Base-by-base conservation (phyloP, 495 filamentous ascomycete genomes). In the Talaromyces nanjingensis region DNA sequence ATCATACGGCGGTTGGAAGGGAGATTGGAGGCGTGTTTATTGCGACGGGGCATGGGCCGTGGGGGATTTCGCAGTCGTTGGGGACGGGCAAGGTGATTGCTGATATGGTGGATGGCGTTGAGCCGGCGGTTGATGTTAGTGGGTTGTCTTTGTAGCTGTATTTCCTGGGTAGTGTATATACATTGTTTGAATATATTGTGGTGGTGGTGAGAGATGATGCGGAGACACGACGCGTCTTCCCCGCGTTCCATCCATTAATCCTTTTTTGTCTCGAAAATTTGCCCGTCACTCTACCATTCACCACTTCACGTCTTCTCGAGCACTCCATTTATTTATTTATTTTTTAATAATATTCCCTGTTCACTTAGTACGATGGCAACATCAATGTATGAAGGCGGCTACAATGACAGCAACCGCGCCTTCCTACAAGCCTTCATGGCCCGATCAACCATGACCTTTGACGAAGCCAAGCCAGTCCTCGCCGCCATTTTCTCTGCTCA, bases 351-450 rank as follows among this genome's bases (percentile, higher is more conserved):
- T 25, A 56, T 7, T 56, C 6, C 1, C 9, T 8, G 27, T 2
- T 29, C 9, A 11, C 5, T 37, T 56, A 29, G 14, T 29, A 27
- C 6, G 9, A 68, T 29, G 54, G 62, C 20, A 18, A 57, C 63
- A 39, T 62, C 29, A 18, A 68, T 69, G 53, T 72, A 67, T 14
- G 68, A 68, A n/a, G 54, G 42, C 18, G 68, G 64, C 59, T 84
- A 83, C 67, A 76, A 86, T 72, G 84, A 97, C 70, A 80, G 81
- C 68, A 90, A 97, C 73, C 89, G 91, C 54, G 92, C 93, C n/a
- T 96, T 98, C 70, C 77, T 97, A 1, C 94, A 98, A 78, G 90
- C 89, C 65, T 89, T 98, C 70, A 84, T 97, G 72, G 86, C 89
- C 3, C 86, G 87, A 18, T 87, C 88, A 7, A 83, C 84, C 24